Percentiles rank a stretch among this genome's conserved stretches.
These are phyloP conservation scores for Xanthoceras sorbifolium DNA, from an alignment of 345 rosid genomes.

Conservation along the genomic window DNA sequence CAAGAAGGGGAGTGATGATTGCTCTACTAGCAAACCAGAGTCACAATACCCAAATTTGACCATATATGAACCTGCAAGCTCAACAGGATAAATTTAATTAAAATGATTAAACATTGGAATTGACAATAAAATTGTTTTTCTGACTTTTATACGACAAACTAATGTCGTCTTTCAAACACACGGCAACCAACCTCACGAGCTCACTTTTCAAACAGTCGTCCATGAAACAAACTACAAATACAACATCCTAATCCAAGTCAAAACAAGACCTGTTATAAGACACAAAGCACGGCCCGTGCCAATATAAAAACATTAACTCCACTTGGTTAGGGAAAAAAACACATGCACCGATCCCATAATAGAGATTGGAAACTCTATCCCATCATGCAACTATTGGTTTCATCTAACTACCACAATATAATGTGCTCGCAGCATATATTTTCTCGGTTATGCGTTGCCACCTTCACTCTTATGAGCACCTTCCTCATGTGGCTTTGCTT, in stretches of 20 bases:
- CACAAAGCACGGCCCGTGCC: not conserved
- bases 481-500: conserved; percentile 13
- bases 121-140: not conserved
- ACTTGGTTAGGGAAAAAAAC: conserved; percentile 12
- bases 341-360: conserved; percentile 10
- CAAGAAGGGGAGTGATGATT: too few relatives aligned
- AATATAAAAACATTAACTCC: conserved; percentile 9
- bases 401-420: conserved; percentile 10
- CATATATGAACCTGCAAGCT: not conserved
- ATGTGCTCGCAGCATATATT: conserved; percentile 26
- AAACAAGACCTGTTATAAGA: not conserved
- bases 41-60: not conserved
- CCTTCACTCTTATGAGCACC: conserved; percentile 11
- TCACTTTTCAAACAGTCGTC: conserved; percentile 1
- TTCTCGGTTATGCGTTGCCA: conserved; percentile 18
- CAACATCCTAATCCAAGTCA: conserved; percentile 23
- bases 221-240: conserved; percentile 15
- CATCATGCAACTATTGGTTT: conserved; percentile 2
- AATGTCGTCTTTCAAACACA: not conserved
- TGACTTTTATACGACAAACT: not conserved
- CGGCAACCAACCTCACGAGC: not conserved
- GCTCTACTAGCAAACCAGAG: not conserved
- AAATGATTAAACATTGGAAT: not conserved
- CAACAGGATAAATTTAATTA: not conserved
- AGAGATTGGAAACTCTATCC: conserved; percentile 13